Percentiles rank a stretch among this genome's conserved stretches.
Evolutionary conservation across 2,329 filamentous ascomycete species (phyloP).

Genomic region (Sphaerulina populicola): DNA sequence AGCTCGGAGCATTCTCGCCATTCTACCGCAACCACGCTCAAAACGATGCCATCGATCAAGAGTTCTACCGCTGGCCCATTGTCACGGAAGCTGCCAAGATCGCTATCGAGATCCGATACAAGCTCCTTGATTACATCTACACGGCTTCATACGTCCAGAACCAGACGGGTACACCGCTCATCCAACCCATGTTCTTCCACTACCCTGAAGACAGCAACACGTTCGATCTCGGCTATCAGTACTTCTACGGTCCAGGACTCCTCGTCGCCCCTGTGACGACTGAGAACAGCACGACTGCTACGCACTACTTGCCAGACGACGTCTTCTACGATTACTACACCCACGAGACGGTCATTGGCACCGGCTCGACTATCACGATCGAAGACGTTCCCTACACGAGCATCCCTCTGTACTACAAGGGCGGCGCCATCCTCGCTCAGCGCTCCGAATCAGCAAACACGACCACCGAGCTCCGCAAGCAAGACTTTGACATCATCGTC

Average conservation of each 20-base stretch:
- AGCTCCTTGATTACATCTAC: slow-evolving; percentile 71
- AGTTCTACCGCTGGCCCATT: slow-evolving; percentile 62
- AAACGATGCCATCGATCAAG: slow-evolving; percentile 49
- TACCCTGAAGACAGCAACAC: slow-evolving; percentile 54
- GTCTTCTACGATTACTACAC: slow-evolving; percentile 56
- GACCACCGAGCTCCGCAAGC: slow-evolving; percentile 54
- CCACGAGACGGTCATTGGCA: slow-evolving; percentile 39
- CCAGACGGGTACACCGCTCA: slow-evolving; percentile 53
- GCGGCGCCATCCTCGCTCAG: slow-evolving; percentile 57
- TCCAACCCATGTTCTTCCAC: slow-evolving; percentile 64
- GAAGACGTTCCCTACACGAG: slow-evolving; percentile 41
- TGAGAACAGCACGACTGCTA: slow-evolving; percentile 45
- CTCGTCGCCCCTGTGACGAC: slow-evolving; percentile 50
- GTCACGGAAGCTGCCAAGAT: slow-evolving; percentile 58
- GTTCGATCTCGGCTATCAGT: slow-evolving; percentile 47
- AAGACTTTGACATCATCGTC: slow-evolving; percentile 64
- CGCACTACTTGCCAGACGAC: slow-evolving; percentile 51
- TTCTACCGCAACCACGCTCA: slow-evolving; percentile 70
- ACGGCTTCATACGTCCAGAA: slow-evolving; percentile 58
- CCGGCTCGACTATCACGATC: slow-evolving; percentile 40
- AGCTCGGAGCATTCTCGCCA: slow-evolving; percentile 62
- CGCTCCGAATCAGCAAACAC: slow-evolving; percentile 51
- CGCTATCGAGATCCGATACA: slow-evolving; percentile 65
- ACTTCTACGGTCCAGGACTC: slow-evolving; percentile 52
- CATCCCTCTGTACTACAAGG: slow-evolving; percentile 61